These are phyloP conservation scores for Rubia tinctorum DNA, from an alignment of 305 asterid genomes.

Conservation along the genomic window DNA sequence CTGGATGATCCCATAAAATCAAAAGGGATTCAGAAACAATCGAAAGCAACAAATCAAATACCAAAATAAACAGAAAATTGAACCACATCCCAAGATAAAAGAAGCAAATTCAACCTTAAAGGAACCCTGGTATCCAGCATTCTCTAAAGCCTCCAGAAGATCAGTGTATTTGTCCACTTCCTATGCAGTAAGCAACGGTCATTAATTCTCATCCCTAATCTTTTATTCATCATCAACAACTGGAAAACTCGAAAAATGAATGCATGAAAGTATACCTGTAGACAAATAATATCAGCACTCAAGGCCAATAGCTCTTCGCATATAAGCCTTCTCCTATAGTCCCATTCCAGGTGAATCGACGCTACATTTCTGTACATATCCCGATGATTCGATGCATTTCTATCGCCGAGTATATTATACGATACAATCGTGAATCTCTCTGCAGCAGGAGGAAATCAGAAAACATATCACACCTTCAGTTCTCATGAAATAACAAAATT, in stretches of 20 bases:
- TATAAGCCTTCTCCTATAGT: constrained; percentile 26
- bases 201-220: background rate
- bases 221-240: background rate
- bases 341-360: constrained; percentile 28
- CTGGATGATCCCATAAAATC: constrained; percentile 13
- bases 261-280: constrained; percentile 23
- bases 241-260: background rate
- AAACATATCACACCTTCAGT: background rate
- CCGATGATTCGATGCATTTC: constrained; percentile 29
- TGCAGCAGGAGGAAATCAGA: background rate
- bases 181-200: constrained; percentile 17
- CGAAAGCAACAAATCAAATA: background rate
- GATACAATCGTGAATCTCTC: constrained; percentile 32
- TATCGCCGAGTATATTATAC: constrained; percentile 36
- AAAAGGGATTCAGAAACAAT: background rate
- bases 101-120: constrained; percentile 20
- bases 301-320: constrained; percentile 30
- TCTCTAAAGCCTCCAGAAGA: constrained; percentile 24
- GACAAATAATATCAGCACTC: constrained; percentile 34
- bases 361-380: constrained; percentile 35
- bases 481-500: background rate
- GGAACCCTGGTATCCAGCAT: constrained; percentile 34
- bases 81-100: background rate
- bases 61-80: background rate
- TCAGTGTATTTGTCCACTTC: constrained; percentile 40